Base-by-base conservation (phyloP, 169 alveolate species). In the Babesia ovata region DNA sequence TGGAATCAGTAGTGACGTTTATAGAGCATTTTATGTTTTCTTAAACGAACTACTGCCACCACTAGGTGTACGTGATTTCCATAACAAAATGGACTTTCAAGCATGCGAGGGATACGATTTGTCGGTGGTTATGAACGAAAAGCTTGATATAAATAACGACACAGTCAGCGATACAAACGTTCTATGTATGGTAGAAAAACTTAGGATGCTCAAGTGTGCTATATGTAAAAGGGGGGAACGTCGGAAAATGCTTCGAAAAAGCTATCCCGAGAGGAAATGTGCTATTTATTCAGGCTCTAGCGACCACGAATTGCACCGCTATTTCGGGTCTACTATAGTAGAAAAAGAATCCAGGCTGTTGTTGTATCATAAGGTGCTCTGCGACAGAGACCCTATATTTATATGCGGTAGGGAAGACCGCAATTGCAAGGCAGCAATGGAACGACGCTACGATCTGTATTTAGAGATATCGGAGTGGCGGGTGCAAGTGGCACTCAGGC, bases 271-370 rank as follows among this genome's bases (percentile, higher is more conserved):
- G 28, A 48, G 56, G 2, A 29, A 52, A 52, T 52, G 65, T 24
- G 60, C 53, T 0, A 49, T 67, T 4, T 53, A 22, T 26, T 33
- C 76, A 67, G 14, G 12, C 2, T 22, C 16, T 28, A 59, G 29
- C 2, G 44, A 36, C 0, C 44, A 67, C 29, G 76, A 67, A 22
- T 21, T 67, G 6, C 52, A 67, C 22, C 12, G 52, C 17, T 52
- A 52, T 26, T 42, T 67, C n/a, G 76, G 67, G n/a, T 53, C 63
- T 2, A 67, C 65, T 11, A n/a, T 53, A 67, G 26, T 67, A 8
- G 76, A 54, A 1, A 8, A 67, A 21, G 17, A 28, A 8, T 14
- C 33, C 44, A 52, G 17, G 12, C 22, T 53, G 39, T 0, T 53
- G 11, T 12, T 67, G 58, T 67, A 67, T 45, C 76, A 67, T 22